Percentiles rank a stretch among this genome's conserved stretches.
Conservation (phyloP, 2,329 filamentous ascomycete species). For the Colletotrichum echinochloae region DNA sequence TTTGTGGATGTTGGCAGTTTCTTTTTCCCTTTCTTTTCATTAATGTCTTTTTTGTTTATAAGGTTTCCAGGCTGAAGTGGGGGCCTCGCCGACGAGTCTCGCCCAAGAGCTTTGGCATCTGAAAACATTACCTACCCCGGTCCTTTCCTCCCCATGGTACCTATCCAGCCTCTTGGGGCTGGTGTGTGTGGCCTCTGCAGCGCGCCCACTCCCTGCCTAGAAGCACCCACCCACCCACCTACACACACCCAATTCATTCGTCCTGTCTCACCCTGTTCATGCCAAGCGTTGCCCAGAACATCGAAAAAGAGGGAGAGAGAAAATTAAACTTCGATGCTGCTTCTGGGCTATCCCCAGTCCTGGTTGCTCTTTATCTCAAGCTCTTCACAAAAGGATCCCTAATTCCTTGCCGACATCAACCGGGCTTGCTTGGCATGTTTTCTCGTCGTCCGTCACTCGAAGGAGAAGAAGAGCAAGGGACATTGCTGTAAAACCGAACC, state of each 20-base stretch:
- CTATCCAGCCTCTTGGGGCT: neutral
- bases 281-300: neutral
- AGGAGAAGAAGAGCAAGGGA: neutral
- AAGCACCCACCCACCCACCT: neutral
- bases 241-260: neutral
- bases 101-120: neutral
- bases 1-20: neutral
- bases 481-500: neutral
- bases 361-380: neutral
- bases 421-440: slow-evolving; percentile 8
- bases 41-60: neutral
- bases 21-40: neutral
- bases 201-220: no score
- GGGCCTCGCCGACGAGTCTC: neutral
- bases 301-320: neutral
- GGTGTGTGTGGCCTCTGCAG: neutral
- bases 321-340: neutral
- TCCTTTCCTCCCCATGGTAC: neutral
- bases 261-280: neutral
- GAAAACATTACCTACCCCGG: slow-evolving; percentile 6
- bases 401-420: slow-evolving; percentile 1
- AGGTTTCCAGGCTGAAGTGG: slow-evolving; percentile 7
- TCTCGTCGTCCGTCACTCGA: slow-evolving; percentile 1
- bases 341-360: neutral
- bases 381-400: neutral